A percentile compares a stretch with the other conserved stretches of the same genome.
phyloP scores from a whole-genome alignment of 2,329 filamentous ascomycete genomes.

The Penicillium brevicompactum region DNA sequence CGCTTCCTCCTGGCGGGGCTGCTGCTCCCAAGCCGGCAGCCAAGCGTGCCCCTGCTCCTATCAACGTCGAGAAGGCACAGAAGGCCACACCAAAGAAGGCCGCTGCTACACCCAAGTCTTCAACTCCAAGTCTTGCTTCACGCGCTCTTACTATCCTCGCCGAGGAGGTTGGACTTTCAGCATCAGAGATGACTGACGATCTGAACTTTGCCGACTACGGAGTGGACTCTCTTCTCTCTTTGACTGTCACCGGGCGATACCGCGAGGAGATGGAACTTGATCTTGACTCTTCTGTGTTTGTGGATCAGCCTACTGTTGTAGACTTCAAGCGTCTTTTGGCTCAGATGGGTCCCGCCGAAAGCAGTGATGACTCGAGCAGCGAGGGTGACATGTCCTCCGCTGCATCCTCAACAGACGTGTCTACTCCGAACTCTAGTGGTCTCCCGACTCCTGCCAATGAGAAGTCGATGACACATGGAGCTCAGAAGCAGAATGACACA shows the following conservation, averaged over 20 bases:
- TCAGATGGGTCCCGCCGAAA: conserved; percentile 35
- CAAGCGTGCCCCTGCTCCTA: conserved; percentile 24
- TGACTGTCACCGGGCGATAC: conserved; percentile 64
- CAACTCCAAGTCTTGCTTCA: conserved; percentile 33
- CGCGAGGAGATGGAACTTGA: conserved; percentile 63
- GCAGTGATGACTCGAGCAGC: conserved; percentile 30
- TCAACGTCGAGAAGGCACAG: conserved; percentile 34
- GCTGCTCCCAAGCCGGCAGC: conserved; percentile 25
- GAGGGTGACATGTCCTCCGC: conserved; percentile 34
- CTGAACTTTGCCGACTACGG: conserved; percentile 64
- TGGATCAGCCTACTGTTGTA: conserved; percentile 61
- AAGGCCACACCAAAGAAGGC: conserved; percentile 25
- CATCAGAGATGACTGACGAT: conserved; percentile 61
- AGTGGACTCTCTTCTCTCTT: conserved; percentile 63
- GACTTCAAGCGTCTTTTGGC: conserved; percentile 61
- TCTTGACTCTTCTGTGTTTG: conserved; percentile 61
- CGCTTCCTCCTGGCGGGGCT: conserved; percentile 40
- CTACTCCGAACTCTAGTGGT: conserved; percentile 38
- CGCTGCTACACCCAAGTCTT: conserved; percentile 30
- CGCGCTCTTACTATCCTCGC: conserved; percentile 45
- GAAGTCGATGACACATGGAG: conserved; percentile 21
- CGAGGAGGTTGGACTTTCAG: conserved; percentile 57
- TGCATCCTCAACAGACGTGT: conserved; percentile 35
- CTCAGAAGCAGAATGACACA: conserved; percentile 31
- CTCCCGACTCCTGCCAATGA: conserved; percentile 30